A percentile compares a stretch with the other conserved stretches of the same genome.
Evolutionary conservation across 306 rosid genomes (phyloP).

Genomic region (Ammopiptanthus mongolicus): DNA sequence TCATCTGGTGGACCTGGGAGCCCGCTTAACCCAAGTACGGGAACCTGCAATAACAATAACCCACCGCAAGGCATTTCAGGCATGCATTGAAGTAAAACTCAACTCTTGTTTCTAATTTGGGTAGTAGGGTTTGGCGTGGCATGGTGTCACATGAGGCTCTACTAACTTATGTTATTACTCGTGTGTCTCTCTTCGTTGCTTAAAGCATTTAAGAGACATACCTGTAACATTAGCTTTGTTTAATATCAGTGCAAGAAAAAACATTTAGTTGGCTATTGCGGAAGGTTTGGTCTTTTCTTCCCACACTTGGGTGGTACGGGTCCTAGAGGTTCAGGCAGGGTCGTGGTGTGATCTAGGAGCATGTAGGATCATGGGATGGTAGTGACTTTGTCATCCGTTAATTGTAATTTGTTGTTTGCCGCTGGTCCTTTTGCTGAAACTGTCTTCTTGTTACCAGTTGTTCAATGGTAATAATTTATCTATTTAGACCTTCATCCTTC

Average conservation of each 20-base stretch:
- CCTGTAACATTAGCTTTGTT: constrained; percentile 27
- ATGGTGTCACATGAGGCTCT: background rate
- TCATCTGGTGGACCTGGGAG: constrained; percentile 49
- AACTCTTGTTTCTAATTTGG: background rate
- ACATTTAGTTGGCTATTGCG: background rate
- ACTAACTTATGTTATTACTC: background rate
- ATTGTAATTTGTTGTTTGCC: background rate
- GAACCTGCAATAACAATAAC: constrained; percentile 46
- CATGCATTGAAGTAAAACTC: constrained; percentile 51
- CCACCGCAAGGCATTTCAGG: constrained; percentile 43
- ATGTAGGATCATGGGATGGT: constrained; percentile 17
- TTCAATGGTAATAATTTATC: background rate
- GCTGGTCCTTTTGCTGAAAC: background rate
- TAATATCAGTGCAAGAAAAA: background rate
- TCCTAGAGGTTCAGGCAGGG: background rate
- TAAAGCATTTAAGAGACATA: background rate
- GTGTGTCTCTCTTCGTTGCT: background rate
- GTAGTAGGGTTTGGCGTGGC: constrained; percentile 20
- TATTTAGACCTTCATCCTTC: too few species aligned
- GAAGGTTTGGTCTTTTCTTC: background rate
- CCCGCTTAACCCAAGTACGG: constrained; percentile 32
- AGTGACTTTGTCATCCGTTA: background rate
- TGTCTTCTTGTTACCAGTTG: background rate
- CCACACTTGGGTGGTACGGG: background rate
- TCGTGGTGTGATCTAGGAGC: background rate